A percentile compares a stretch with the other conserved stretches of the same genome.
phyloP scores from a whole-genome alignment of 306 rosid genomes.

The Boehmeria nivea region DNA sequence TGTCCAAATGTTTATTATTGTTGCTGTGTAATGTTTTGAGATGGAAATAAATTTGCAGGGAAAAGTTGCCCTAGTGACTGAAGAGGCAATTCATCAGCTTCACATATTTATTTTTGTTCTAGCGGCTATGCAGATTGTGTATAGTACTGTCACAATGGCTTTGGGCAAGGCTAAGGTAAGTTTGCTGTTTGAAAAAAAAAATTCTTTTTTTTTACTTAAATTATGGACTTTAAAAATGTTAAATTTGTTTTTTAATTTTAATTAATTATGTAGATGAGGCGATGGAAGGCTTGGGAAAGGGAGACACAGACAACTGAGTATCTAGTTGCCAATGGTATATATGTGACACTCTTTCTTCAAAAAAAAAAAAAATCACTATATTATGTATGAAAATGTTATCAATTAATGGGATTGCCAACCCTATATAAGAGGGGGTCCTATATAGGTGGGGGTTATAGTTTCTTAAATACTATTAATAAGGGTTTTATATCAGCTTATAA shows the following conservation, averaged over 20 bases:
- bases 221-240: not conserved
- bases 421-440: no score
- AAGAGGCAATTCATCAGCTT: slow-evolving; percentile 33
- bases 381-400: no score
- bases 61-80: slow-evolving; percentile 27
- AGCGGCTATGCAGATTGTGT: slow-evolving; percentile 35
- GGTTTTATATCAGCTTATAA: no score
- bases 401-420: no score
- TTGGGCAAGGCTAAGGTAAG: slow-evolving; percentile 41
- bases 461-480: no score
- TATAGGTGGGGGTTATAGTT: no score
- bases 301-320: slow-evolving; percentile 41
- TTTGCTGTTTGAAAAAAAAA: not conserved
- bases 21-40: no score
- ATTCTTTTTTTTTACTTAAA: no score
- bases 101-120: slow-evolving; percentile 35
- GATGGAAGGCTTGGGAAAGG: slow-evolving; percentile 39
- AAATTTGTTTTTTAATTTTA: not conserved
- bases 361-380: no score
- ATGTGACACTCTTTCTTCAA: no score
- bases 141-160: slow-evolving; percentile 30
- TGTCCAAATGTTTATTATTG: no score
- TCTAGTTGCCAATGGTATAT: slow-evolving; percentile 39
- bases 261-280: slow-evolving; percentile 21
- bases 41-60: slow-evolving; percentile 27